A percentile compares a stretch with the other conserved stretches of the same genome.
Evolutionary conservation across 345 rosid species (phyloP).

Genomic region (Melaleuca quinquenervia): DNA sequence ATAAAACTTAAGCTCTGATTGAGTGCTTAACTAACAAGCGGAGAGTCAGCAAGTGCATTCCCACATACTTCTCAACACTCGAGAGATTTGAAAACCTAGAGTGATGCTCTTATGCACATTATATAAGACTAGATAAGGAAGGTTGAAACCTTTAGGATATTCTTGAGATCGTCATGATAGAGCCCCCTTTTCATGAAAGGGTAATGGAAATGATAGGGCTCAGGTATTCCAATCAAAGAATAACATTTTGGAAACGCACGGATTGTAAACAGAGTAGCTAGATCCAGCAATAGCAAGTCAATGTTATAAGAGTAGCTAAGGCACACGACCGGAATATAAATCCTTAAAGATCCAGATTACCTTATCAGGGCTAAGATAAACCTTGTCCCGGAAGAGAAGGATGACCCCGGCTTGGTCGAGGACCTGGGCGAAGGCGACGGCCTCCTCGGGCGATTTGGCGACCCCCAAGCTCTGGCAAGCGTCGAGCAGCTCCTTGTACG

Average conservation of each 20-base stretch:
- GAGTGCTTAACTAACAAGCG: background rate
- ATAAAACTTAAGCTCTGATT: background rate
- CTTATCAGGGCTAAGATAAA: slow-evolving; percentile 86
- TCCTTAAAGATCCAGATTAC: slow-evolving; percentile 11
- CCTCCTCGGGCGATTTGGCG: slow-evolving; percentile 69
- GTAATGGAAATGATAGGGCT: background rate
- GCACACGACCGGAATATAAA: background rate
- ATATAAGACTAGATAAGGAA: background rate
- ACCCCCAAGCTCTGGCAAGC: slow-evolving; percentile 58
- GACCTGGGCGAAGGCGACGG: slow-evolving; percentile 58
- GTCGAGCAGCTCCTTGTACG: slow-evolving; percentile 43
- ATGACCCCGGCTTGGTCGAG: slow-evolving; percentile 88
- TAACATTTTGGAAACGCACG: background rate
- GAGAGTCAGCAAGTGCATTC: background rate
- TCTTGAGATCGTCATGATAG: background rate
- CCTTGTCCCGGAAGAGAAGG: slow-evolving; percentile 80
- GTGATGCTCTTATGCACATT: background rate
- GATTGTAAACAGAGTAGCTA: background rate
- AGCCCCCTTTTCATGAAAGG: background rate
- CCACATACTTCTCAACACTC: background rate
- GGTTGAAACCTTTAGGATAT: background rate
- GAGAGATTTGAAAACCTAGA: background rate
- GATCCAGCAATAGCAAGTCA: background rate
- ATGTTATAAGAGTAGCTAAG: background rate
- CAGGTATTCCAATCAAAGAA: background rate